Base-by-base conservation (phyloP, 2,329 filamentous ascomycete species). In the Fusarium longipes region DNA sequence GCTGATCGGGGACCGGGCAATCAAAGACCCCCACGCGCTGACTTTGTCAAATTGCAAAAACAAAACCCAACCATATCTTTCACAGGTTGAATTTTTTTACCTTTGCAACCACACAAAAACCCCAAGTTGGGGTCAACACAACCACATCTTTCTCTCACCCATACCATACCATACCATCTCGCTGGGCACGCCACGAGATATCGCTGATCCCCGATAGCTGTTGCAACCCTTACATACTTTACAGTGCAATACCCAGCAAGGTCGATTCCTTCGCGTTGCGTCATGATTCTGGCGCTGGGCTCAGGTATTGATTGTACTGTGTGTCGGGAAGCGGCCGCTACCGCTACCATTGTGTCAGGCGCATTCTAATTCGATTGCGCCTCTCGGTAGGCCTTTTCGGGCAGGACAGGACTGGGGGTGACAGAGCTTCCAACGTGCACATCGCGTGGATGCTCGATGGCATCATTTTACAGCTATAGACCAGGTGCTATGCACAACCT, bases 31-130 rank as follows among this genome's bases (percentile, higher is more conserved):
- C 71, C 71, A 73, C 71, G 71, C 70, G 71, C 70, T 73, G 70
- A 73, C 71, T 67, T 64, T 70, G 52, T 42, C 50, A 61, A 63
- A 72, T 73, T 73, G 70, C 71, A 70, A 73, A 73, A 66, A 71
- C 65, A 71, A 73, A 73, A 68, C 68, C 63, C 57, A 57, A 29
- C 60, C 67, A 64, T 73, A 72, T 73, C 69, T 52, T 63, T 57
- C 22, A 14, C 52, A 47, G 42, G 22, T 44, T 27, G 56, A 58
- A 60, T 70, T 35, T 2, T 72, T 62, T 57, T 60, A 35, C 38
- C 58, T 52, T 56, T 70, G 69, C 70, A 73, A 73, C 68, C 66
- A 65, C 64, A 68, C 47, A 65, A 38, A 33, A 47, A 36, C 42
- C 43, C 15, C 30, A 59, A 57, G 56, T 70, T 65, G 56, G 58